These are phyloP conservation scores for Kuraishia molischiana DNA, from an alignment of 805 yeast genomes.

Conservation along the genomic window DNA sequence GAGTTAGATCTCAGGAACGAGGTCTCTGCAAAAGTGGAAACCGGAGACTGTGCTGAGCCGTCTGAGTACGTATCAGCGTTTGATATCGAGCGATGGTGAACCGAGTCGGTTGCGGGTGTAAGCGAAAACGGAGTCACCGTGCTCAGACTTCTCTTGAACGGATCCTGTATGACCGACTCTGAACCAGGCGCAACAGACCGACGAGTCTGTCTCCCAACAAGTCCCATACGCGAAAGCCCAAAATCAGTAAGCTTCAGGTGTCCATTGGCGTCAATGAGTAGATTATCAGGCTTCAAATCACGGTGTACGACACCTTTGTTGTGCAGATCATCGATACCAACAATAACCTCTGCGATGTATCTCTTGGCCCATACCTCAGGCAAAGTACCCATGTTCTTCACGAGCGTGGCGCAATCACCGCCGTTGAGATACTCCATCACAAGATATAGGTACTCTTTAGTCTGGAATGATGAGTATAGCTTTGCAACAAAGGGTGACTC, in stretches of 20 bases:
- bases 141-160: background rate
- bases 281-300: conserved; percentile 91
- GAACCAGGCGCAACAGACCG: background rate
- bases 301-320: conserved; percentile 84
- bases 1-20: conserved; percentile 1
- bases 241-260: conserved; percentile 92
- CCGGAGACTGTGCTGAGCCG: background rate
- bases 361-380: conserved; percentile 82
- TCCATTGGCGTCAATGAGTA: conserved; percentile 77
- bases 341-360: conserved; percentile 82
- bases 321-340: conserved; percentile 87
- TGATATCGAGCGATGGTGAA: background rate
- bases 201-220: conserved; percentile 54
- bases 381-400: conserved; percentile 72
- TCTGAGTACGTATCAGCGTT: background rate
- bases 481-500: conserved; percentile 91
- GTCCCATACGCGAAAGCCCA: conserved; percentile 86
- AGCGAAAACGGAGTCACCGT: conserved; percentile 31
- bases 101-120: conserved; percentile 26
- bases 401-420: conserved; percentile 86
- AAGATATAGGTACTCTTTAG: conserved; percentile 72
- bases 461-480: conserved; percentile 81
- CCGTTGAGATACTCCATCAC: conserved; percentile 97
- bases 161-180: background rate
- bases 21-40: too few relatives aligned